A percentile compares a stretch with the other conserved stretches of the same genome.
Evolutionary conservation across 2,329 filamentous ascomycete genomes (phyloP).

Genomic region (Leptographium procerum): DNA sequence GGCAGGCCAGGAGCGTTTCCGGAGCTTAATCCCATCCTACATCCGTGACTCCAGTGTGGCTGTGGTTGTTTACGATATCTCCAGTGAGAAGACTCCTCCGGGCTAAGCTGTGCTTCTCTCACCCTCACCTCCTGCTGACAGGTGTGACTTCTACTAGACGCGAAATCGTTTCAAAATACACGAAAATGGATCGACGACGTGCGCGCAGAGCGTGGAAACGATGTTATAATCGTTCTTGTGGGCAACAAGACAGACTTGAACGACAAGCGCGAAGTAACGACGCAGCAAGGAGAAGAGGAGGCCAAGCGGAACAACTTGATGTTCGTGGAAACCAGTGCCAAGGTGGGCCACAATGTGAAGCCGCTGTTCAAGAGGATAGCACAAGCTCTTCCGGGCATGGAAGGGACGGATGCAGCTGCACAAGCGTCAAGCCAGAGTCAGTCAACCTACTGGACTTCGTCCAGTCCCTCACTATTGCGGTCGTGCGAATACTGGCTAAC

Average conservation of each 20-base stretch:
- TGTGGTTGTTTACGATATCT: constrained; percentile 98
- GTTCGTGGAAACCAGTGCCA: constrained; percentile 98
- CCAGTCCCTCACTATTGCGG: constrained; percentile 3
- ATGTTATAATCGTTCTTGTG: constrained; percentile 96
- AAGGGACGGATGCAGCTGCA: constrained; percentile 70
- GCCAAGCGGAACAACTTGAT: constrained; percentile 96
- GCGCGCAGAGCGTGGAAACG: constrained; percentile 87
- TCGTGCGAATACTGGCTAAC: constrained; percentile 10
- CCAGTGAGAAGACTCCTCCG: constrained; percentile 38
- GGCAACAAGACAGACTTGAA: constrained; percentile 99
- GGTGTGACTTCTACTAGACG: constrained; percentile 38
- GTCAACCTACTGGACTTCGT: neutral
- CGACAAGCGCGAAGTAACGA: constrained; percentile 96
- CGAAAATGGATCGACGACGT: constrained; percentile 99
- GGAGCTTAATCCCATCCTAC: constrained; percentile 93
- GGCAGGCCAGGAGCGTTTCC: constrained; percentile 92
- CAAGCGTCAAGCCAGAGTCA: constrained; percentile 64
- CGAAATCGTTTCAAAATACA: constrained; percentile 96
- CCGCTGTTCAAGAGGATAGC: constrained; percentile 95
- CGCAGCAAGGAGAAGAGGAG: constrained; percentile 92
- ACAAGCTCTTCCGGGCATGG: constrained; percentile 94
- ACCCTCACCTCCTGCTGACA: no score
- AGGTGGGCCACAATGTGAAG: constrained; percentile 97
- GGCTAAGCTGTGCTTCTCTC: neutral
- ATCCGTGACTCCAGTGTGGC: constrained; percentile 97